Conservation (phyloP, 495 filamentous ascomycete species). For the Aspergillus indologenus region DNA sequence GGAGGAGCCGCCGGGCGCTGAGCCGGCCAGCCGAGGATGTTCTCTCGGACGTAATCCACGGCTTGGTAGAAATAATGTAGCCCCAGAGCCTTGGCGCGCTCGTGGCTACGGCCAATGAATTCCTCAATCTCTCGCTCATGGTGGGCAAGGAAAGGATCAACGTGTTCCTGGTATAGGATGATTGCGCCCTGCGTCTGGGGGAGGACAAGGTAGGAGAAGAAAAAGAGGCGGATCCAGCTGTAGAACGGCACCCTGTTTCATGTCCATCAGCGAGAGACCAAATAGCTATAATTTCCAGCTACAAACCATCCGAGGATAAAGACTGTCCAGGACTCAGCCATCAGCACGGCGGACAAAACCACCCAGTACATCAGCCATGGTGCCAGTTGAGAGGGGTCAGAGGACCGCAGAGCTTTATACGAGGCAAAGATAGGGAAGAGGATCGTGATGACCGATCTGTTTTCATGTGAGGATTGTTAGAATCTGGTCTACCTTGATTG, state of each 20-base stretch:
- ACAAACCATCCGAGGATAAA: slow-evolving; percentile 79
- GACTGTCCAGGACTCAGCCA: slow-evolving; percentile 81
- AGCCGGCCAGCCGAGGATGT: slow-evolving; percentile 67
- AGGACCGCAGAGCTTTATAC: slow-evolving; percentile 94
- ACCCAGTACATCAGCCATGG: slow-evolving; percentile 99
- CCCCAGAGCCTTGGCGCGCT: slow-evolving; percentile 73
- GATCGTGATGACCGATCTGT: slow-evolving; percentile 76
- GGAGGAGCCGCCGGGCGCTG: slow-evolving; percentile 47
- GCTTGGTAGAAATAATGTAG: slow-evolving; percentile 75
- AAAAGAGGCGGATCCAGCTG: slow-evolving; percentile 79
- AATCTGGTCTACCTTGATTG: slow-evolving; percentile 25
- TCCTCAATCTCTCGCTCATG: slow-evolving; percentile 90
- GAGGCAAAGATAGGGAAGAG: slow-evolving; percentile 96
- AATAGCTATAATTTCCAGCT: slow-evolving; percentile 3
- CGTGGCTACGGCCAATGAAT: slow-evolving; percentile 78
- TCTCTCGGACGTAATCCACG: slow-evolving; percentile 71
- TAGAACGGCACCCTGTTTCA: slow-evolving; percentile 81
- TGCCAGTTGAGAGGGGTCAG: slow-evolving; percentile 83
- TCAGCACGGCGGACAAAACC: slow-evolving; percentile 73
- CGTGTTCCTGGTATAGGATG: slow-evolving; percentile 74
- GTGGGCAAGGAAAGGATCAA: slow-evolving; percentile 82
- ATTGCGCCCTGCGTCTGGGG: slow-evolving; percentile 91
- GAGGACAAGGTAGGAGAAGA: slow-evolving; percentile 94
- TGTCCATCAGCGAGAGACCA: neutral
- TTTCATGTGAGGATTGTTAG: slow-evolving; percentile 17